phyloP scores from a whole-genome alignment of 805 yeast genomes.

The Ogataea salicorniae region DNA sequence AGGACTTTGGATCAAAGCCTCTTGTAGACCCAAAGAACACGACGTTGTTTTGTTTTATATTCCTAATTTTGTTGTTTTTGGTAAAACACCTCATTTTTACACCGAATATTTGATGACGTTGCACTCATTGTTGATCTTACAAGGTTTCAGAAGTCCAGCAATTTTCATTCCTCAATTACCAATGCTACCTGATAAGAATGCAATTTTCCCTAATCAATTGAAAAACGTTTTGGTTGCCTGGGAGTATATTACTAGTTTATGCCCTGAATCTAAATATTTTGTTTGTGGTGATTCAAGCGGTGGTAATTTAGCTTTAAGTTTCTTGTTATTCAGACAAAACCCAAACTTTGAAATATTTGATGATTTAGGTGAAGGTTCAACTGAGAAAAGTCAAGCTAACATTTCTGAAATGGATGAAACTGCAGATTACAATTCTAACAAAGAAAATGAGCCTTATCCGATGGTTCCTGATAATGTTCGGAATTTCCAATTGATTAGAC shows the following conservation, averaged over 20 bases:
- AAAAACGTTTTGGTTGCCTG: slow-evolving; percentile 27
- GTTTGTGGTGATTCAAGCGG: slow-evolving; percentile 47
- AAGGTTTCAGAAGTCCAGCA: slow-evolving; percentile 47
- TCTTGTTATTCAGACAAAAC: slow-evolving; percentile 33
- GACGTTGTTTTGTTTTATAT: slow-evolving; percentile 41
- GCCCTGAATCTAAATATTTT: slow-evolving; percentile 28
- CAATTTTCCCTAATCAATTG: slow-evolving; percentile 25
- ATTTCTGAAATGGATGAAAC: too few relatives aligned
- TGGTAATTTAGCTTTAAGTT: slow-evolving; percentile 36
- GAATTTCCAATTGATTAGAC: slow-evolving; percentile 8
- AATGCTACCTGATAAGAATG: slow-evolving; percentile 3
- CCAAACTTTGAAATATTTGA: slow-evolving; percentile 23
- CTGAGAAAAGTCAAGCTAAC: too few relatives aligned
- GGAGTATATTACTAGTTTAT: slow-evolving; percentile 20
- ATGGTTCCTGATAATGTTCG: not conserved
- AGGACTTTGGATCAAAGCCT: slow-evolving; percentile 27
- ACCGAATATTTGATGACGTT: slow-evolving; percentile 40
- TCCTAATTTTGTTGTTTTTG: slow-evolving; percentile 39
- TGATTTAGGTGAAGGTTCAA: slow-evolving; percentile 1
- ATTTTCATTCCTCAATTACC: slow-evolving; percentile 35
- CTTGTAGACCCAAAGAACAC: slow-evolving; percentile 29
- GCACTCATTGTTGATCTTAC: slow-evolving; percentile 37
- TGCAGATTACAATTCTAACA: too few relatives aligned
- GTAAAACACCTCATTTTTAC: slow-evolving; percentile 35
- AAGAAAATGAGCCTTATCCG: too few relatives aligned